A percentile compares a stretch with the other conserved stretches of the same genome.
phyloP scores from a whole-genome alignment of 441 rosid species.

The Brassica balearica region DNA sequence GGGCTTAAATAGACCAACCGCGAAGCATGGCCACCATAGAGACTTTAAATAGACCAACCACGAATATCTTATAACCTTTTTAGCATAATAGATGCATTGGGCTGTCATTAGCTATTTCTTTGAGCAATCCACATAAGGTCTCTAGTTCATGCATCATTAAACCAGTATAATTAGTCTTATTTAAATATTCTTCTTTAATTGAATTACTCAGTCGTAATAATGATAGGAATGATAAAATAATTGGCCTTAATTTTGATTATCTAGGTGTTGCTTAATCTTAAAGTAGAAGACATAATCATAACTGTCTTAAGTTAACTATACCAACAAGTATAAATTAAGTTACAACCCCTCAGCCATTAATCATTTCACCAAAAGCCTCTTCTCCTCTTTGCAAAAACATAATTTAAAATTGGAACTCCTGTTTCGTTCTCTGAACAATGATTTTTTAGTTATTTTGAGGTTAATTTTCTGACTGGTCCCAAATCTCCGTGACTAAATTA shows the following conservation, averaged over 20 bases:
- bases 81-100: background rate
- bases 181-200: background rate
- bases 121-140: constrained; percentile 5
- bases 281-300: constrained; percentile 47
- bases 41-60: background rate
- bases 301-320: constrained; percentile 23
- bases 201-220: background rate
- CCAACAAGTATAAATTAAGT: constrained; percentile 24
- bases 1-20: background rate
- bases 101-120: background rate
- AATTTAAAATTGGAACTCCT: constrained; percentile 27
- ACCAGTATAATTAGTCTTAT: background rate
- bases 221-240: constrained; percentile 4
- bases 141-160: background rate
- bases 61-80: background rate
- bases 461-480: constrained; percentile 27
- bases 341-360: constrained; percentile 38
- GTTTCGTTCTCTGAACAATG: constrained; percentile 34
- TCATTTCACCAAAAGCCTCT: constrained; percentile 37
- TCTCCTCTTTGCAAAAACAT: constrained; percentile 11
- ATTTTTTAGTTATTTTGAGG: background rate
- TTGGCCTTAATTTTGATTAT: constrained; percentile 16
- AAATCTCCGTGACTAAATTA: background rate
- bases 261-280: constrained; percentile 33
- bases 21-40: constrained; percentile 2